Base-by-base conservation (phyloP, 2,329 filamentous ascomycete genomes). In the Ceratocystis destructans region DNA sequence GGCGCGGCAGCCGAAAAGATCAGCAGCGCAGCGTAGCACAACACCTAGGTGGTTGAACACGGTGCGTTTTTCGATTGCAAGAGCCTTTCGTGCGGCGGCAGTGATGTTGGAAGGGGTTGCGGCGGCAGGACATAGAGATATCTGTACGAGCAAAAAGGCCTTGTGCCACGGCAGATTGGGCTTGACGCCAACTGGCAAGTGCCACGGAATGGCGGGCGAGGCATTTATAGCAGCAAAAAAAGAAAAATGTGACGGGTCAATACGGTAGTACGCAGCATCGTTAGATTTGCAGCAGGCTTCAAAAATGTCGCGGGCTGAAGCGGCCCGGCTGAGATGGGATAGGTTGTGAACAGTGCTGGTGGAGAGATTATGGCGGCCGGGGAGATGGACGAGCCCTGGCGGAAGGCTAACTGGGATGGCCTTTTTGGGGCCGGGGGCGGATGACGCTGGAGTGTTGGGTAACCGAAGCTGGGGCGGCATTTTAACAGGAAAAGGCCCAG, bases 71-170 rank as follows among this genome's bases (percentile, higher is more conserved):
- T 78, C 74, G 2, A 69, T 15, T 20, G 50, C 25, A 22, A 68
- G 50, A 2, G 33, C 50, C 33, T 66, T 66, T n/a, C 67, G 64
- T 7, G 74, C 73, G 1, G 67, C 48, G 2, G 68, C 71, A 1
- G 74, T 72, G 28, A 79, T 70, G 44, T 82, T 82, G 15, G 77
- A 77, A 0, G 86, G 84, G 69, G 1, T 85, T 77, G 45, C 79
- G 80, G 15, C 85, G 83, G 5, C 93, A 79, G 62, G 89, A 82
- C 7, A 85, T 20, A 66, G 44, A n/a, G 33, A 62, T 5, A 68
- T 79, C 73, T 95, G 90, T 20, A 91, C 82, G 53, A 94, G 79
- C 3, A 95, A 78, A 10, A 86, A 90, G 1, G 87, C 81, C 72
- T 95, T 95, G 71, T 94, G 89, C 62, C 84, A 82, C 55, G 68